Conservation (phyloP, 2,329 filamentous ascomycete species). For the Claviceps quebecensis region DNA sequence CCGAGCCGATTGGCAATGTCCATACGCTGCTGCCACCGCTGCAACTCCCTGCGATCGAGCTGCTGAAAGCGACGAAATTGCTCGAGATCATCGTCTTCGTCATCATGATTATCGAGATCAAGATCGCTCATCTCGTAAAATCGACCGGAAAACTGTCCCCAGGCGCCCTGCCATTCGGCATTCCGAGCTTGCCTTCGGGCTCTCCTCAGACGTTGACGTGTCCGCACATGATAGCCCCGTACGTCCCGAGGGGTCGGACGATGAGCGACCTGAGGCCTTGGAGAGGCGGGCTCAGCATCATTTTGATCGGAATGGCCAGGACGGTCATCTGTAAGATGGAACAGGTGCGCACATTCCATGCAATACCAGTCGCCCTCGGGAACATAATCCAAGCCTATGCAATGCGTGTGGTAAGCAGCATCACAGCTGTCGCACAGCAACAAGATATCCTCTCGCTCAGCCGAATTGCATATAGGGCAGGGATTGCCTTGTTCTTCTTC, state of each 20-base stretch:
- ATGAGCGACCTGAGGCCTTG: constrained; percentile 16
- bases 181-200: constrained; percentile 51
- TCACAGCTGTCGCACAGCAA: constrained; percentile 88
- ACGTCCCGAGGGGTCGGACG: constrained; percentile 19
- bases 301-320: constrained; percentile 15
- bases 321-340: constrained; percentile 21
- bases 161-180: constrained; percentile 80
- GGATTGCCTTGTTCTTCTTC: constrained; percentile 55
- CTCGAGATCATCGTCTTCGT: constrained; percentile 58
- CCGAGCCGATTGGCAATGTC: constrained; percentile 71
- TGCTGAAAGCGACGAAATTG: constrained; percentile 40
- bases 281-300: constrained; percentile 21
- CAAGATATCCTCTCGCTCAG: constrained; percentile 70
- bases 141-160: constrained; percentile 49
- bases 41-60: constrained; percentile 44
- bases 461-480: constrained; percentile 71
- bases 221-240: constrained; percentile 31
- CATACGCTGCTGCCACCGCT: constrained; percentile 72
- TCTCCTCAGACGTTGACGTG: constrained; percentile 41
- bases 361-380: constrained; percentile 82
- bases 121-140: constrained; percentile 43
- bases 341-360: constrained; percentile 55
- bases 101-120: constrained; percentile 27
- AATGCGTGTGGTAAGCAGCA: constrained; percentile 81
- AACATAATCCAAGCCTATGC: constrained; percentile 66